phyloP scores from a whole-genome alignment of 2,329 filamentous ascomycete genomes.

The Colletotrichum higginsianum region DNA sequence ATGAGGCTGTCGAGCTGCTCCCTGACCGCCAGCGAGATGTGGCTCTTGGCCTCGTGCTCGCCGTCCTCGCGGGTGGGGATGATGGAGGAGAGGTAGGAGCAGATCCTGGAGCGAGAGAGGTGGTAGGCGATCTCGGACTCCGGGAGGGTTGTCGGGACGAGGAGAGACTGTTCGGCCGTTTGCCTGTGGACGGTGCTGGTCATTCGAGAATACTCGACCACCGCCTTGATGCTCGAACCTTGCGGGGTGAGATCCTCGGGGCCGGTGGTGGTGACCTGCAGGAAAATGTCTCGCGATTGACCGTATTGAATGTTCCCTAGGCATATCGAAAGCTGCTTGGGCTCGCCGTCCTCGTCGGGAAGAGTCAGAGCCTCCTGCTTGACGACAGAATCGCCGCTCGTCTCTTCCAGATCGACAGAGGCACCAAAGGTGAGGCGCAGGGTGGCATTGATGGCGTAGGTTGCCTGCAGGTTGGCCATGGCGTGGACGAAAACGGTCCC shows the following conservation, averaged over 20 bases:
- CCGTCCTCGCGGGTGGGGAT: slow-evolving; percentile 55
- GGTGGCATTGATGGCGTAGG: slow-evolving; percentile 64
- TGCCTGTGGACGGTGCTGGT: slow-evolving; percentile 30
- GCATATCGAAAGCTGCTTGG: slow-evolving; percentile 53
- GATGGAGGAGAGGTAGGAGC: slow-evolving; percentile 63
- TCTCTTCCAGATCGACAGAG: slow-evolving; percentile 56
- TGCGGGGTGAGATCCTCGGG: slow-evolving; percentile 17
- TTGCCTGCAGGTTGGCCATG: slow-evolving; percentile 72
- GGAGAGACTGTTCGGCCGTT: slow-evolving; percentile 40
- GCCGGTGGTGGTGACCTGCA: slow-evolving; percentile 52
- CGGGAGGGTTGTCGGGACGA: slow-evolving; percentile 47
- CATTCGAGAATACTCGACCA: slow-evolving; percentile 45
- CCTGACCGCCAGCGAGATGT: neutral
- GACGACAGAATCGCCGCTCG: slow-evolving; percentile 57
- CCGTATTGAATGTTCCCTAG: slow-evolving; percentile 72
- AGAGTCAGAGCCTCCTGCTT: slow-evolving; percentile 47
- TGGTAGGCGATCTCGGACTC: slow-evolving; percentile 64
- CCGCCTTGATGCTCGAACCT: slow-evolving; percentile 34
- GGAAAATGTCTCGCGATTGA: slow-evolving; percentile 71
- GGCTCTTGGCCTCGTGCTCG: slow-evolving; percentile 52
- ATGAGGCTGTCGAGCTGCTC: slow-evolving; percentile 52
- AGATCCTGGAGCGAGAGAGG: slow-evolving; percentile 64
- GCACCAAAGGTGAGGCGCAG: slow-evolving; percentile 59
- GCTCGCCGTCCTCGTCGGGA: slow-evolving; percentile 30
- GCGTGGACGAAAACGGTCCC: slow-evolving; percentile 75